Percentiles rank a stretch among this genome's conserved stretches.
These are phyloP conservation scores for Phlegmacium glaucopus DNA, from an alignment of 768 basidiomycete genomes.

Conservation along the genomic window DNA sequence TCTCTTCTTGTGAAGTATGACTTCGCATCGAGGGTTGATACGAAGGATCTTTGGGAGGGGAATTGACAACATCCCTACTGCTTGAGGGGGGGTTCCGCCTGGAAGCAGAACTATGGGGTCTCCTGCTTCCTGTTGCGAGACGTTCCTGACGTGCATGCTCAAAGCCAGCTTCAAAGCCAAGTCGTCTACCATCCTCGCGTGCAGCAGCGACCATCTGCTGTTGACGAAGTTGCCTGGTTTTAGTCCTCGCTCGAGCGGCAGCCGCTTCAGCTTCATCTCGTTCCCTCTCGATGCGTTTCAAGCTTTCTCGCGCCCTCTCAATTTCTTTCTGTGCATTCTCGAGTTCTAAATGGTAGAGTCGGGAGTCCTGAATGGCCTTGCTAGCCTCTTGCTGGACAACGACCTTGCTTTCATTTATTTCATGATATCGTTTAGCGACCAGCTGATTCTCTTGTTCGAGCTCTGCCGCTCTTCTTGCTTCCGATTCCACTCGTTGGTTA, in stretches of 20 bases:
- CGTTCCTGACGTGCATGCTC: constrained; percentile 32
- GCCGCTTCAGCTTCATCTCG: constrained; percentile 56
- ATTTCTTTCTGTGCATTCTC: constrained; percentile 48
- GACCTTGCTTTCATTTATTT: constrained; percentile 33
- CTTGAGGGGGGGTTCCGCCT: neutral
- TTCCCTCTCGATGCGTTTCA: constrained; percentile 46
- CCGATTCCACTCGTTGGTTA: constrained; percentile 30
- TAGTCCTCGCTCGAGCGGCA: constrained; percentile 47
- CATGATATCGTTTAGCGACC: constrained; percentile 27
- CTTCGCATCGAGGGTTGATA: constrained; percentile 2
- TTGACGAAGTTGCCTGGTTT: constrained; percentile 48
- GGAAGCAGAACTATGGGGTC: neutral
- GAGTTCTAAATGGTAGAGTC: constrained; percentile 36
- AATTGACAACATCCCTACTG: neutral
- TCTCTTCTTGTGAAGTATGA: constrained; percentile 11
- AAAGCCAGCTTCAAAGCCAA: constrained; percentile 49
- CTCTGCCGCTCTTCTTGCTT: constrained; percentile 30
- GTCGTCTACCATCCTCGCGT: constrained; percentile 54
- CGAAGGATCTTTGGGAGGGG: neutral
- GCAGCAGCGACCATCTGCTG: constrained; percentile 49
- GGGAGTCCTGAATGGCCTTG: constrained; percentile 33
- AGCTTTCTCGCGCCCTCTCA: constrained; percentile 43
- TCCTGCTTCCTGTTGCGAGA: constrained; percentile 14
- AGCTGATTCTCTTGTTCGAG: constrained; percentile 32
- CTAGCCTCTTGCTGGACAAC: constrained; percentile 34